Evolutionary conservation across 345 rosid species (phyloP).

Genomic region (Camelina sativa): DNA sequence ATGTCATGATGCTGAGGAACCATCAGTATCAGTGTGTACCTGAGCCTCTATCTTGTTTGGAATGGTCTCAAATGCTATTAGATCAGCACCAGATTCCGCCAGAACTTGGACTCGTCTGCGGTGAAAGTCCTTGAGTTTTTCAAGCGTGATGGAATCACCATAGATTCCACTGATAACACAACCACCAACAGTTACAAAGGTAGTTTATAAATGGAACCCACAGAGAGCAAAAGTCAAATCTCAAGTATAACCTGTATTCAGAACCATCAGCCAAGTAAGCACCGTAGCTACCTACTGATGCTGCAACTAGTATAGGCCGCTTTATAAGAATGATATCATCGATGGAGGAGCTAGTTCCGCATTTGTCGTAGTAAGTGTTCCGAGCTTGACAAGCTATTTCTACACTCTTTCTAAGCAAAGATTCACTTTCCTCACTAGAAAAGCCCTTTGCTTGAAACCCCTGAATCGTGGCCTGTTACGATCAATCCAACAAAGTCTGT

Average conservation of each 20-base stretch:
- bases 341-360: constrained; percentile 42
- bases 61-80: constrained; percentile 83
- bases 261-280: constrained; percentile 92
- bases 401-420: constrained; percentile 67
- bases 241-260: constrained; percentile 62
- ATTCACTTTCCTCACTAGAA: constrained; percentile 59
- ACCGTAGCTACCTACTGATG: constrained; percentile 88
- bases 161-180: constrained; percentile 59
- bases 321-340: constrained; percentile 51
- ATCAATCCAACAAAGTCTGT: constrained; percentile 1
- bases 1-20: background rate
- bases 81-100: constrained; percentile 70
- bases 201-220: constrained; percentile 12
- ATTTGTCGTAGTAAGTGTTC: constrained; percentile 53
- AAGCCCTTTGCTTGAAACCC: constrained; percentile 78
- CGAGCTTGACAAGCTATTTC: constrained; percentile 77
- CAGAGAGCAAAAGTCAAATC: background rate
- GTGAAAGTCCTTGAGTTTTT: constrained; percentile 70
- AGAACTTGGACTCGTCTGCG: constrained; percentile 72
- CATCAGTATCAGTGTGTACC: constrained; percentile 47
- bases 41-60: constrained; percentile 89
- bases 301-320: constrained; percentile 71
- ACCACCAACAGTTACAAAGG: constrained; percentile 12
- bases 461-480: constrained; percentile 73
- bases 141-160: constrained; percentile 62